Evolutionary conservation across 139 green algal genomes (phyloP).

Genomic region (Coelastrella sp.): DNA sequence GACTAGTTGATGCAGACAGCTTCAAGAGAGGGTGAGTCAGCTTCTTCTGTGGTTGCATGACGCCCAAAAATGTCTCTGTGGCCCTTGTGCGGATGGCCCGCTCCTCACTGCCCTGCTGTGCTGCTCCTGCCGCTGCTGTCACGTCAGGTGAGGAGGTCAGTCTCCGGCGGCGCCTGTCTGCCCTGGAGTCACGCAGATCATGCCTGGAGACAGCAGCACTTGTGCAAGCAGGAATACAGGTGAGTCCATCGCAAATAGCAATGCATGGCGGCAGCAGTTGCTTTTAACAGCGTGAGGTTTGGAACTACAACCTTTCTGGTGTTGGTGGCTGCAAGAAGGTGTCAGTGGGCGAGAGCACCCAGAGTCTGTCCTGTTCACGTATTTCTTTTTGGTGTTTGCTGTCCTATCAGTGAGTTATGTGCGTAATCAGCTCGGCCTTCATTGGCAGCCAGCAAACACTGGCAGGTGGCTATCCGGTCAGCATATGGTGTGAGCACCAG

Average conservation of each 20-base stretch:
- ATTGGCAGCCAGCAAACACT: not conserved
- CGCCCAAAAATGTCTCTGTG: not conserved
- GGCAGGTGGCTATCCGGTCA: not conserved
- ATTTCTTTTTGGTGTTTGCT: no score
- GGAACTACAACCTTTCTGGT: not conserved
- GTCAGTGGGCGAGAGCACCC: no score
- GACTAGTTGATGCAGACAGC: not conserved
- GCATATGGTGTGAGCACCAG: not conserved
- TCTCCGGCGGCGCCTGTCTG: slow-evolving; percentile 55
- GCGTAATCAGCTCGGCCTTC: no score
- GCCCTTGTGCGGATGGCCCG: no score
- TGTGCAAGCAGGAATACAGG: slow-evolving; percentile 31
- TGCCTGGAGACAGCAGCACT: slow-evolving; percentile 60
- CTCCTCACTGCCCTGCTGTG: not conserved
- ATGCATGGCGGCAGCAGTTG: not conserved
- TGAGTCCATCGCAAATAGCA: not conserved
- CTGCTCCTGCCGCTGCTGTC: not conserved
- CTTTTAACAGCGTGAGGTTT: not conserved
- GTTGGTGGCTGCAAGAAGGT: not conserved
- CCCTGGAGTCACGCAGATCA: slow-evolving; percentile 56
- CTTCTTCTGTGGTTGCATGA: no score
- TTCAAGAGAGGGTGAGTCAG: not conserved
- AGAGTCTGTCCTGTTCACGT: no score
- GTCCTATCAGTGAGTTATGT: no score
- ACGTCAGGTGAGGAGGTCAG: slow-evolving; percentile 62